Conservation (phyloP, 805 yeast species). For the Yarrowia sp. region DNA sequence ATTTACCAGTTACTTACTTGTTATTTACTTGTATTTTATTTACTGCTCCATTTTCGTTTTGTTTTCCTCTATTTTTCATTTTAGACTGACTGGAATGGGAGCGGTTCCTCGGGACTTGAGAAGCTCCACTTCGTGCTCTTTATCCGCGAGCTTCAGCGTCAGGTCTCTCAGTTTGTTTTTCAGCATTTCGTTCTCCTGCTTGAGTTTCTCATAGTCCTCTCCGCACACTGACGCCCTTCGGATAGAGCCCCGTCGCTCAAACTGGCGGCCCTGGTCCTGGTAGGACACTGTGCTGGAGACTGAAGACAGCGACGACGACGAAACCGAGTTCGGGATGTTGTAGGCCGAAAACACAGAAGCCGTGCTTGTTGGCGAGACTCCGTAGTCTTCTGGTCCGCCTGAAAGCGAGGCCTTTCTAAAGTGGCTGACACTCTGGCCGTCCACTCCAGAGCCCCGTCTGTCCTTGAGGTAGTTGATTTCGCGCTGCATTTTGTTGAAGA, state of each 20-base stretch:
- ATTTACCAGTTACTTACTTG: background rate
- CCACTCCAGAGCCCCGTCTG: slow-evolving; percentile 46
- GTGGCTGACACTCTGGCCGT: slow-evolving; percentile 47
- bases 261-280: slow-evolving; percentile 43
- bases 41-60: background rate
- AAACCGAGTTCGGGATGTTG: slow-evolving; percentile 42
- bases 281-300: slow-evolving; percentile 33
- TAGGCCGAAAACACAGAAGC: slow-evolving; percentile 29
- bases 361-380: slow-evolving; percentile 38
- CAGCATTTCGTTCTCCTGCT: slow-evolving; percentile 46
- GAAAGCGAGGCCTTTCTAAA: slow-evolving; percentile 46
- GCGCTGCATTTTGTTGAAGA: slow-evolving; percentile 68
- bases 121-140: slow-evolving; percentile 30
- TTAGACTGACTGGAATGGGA: slow-evolving; percentile 27
- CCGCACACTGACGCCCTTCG: slow-evolving; percentile 42
- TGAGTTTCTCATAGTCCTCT: slow-evolving; percentile 42
- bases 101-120: slow-evolving; percentile 7
- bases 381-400: slow-evolving; percentile 41
- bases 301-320: slow-evolving; percentile 40
- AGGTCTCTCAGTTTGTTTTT: slow-evolving; percentile 48
- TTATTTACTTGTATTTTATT: slow-evolving; percentile 16
- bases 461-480: slow-evolving; percentile 63
- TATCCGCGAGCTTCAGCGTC: slow-evolving; percentile 42
- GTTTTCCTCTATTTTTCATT: background rate
- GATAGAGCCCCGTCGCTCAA: slow-evolving; percentile 41